phyloP scores from a whole-genome alignment of 1,284 basidiomycete genomes.

The Inonotus hispidus region DNA sequence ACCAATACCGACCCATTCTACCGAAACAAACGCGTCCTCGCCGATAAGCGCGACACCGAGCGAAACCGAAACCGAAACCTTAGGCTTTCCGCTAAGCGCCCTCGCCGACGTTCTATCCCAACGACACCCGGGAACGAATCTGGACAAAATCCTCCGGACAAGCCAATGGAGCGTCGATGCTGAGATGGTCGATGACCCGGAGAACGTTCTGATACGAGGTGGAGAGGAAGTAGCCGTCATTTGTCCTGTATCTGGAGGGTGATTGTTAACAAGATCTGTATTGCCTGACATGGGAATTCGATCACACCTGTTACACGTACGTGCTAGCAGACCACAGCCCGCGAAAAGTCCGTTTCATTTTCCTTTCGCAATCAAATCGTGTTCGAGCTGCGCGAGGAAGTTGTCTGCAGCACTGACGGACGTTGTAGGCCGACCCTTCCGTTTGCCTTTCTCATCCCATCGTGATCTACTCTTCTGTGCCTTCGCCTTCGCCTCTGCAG shows the following conservation, averaged over 20 bases:
- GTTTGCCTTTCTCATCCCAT: no score
- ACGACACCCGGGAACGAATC: slow-evolving; percentile 45
- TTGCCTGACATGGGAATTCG: no score
- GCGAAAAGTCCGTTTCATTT: background rate
- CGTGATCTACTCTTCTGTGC: no score
- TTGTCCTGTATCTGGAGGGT: slow-evolving; percentile 79
- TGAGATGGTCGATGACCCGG: slow-evolving; percentile 68
- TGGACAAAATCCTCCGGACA: slow-evolving; percentile 47
- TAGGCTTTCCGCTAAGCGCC: slow-evolving; percentile 50
- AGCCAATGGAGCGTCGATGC: slow-evolving; percentile 76
- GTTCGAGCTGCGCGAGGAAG: slow-evolving; percentile 59
- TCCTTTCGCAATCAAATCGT: slow-evolving; percentile 30
- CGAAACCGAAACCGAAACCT: no score
- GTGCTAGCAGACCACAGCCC: no score
- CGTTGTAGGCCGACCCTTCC: no score
- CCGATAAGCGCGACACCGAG: no score
- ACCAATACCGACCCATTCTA: slow-evolving; percentile 31
- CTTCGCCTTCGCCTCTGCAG: no score
- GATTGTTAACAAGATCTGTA: slow-evolving; percentile 14
- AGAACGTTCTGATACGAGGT: slow-evolving; percentile 44
- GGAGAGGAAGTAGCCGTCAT: slow-evolving; percentile 79
- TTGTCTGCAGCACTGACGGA: no score
- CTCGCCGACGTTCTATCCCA: slow-evolving; percentile 47
- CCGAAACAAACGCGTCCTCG: slow-evolving; percentile 15
- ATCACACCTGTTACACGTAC: background rate